Evolutionary conservation across 129 eudicot genomes (phyloP).

Genomic region (Apium graveolens): DNA sequence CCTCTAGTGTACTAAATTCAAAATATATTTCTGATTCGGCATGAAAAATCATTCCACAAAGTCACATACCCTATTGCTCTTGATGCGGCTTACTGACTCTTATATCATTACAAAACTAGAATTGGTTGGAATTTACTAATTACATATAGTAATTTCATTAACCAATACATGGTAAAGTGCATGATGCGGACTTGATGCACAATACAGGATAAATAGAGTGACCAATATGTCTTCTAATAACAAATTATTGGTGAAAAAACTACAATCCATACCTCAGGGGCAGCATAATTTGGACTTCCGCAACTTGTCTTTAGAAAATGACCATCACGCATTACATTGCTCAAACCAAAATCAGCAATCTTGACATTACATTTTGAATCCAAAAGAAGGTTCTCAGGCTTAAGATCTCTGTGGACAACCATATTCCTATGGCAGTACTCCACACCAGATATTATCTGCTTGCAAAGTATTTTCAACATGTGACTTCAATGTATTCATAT

Average conservation of each 20-base stretch:
- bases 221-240: neutral
- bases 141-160: neutral
- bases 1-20: neutral
- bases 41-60: neutral
- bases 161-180: neutral
- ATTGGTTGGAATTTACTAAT: neutral
- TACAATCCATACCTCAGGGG: constrained; percentile 64
- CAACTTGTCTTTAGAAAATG: constrained; percentile 97
- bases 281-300: constrained; percentile 98
- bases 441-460: constrained; percentile 93
- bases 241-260: neutral
- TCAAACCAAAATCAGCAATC: constrained; percentile 96
- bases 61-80: neutral
- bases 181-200: neutral
- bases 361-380: constrained; percentile 78
- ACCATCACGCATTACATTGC: constrained; percentile 96
- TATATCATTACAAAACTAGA: too few species aligned
- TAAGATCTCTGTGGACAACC: constrained; percentile 97
- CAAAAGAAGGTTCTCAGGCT: constrained; percentile 82
- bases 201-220: neutral
- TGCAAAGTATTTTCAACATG: constrained; percentile 9
- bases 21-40: neutral
- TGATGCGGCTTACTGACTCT: neutral
- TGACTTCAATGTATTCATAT: neutral
- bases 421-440: constrained; percentile 97